Conservation (phyloP, 2,329 filamentous ascomycete genomes). For the Neonectria coccinea region DNA sequence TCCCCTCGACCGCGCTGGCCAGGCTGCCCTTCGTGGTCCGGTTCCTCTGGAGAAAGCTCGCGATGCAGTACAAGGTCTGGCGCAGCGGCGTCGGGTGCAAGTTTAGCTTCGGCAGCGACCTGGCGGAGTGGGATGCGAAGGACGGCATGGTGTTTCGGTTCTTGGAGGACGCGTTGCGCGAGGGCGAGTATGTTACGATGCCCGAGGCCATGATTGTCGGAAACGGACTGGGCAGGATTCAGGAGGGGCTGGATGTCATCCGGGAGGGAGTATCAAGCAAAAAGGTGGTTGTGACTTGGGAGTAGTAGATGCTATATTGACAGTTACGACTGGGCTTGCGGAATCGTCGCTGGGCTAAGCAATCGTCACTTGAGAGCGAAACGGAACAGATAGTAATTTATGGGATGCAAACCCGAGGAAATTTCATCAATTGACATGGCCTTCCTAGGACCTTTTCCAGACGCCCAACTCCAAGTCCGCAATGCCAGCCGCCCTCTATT, state of each 20-base stretch:
- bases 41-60: conserved; percentile 4
- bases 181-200: background rate
- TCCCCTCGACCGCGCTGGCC: conserved; percentile 5
- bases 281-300: conserved; percentile 28
- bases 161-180: conserved; percentile 15
- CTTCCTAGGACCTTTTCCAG: conserved; percentile 45
- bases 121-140: conserved; percentile 17
- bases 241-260: conserved; percentile 15
- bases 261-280: conserved; percentile 12
- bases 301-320: conserved; percentile 5
- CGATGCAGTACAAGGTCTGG: conserved; percentile 14
- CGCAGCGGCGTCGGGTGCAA: conserved; percentile 15
- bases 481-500: conserved; percentile 41
- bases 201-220: conserved; percentile 25
- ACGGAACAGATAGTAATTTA: conserved; percentile 15
- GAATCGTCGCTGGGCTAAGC: conserved; percentile 1
- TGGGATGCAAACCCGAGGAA: conserved; percentile 31
- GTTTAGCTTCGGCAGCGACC: conserved; percentile 19
- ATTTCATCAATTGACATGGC: conserved; percentile 44
- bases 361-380: conserved; percentile 14
- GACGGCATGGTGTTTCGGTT: conserved; percentile 21
- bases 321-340: background rate
- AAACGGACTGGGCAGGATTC: conserved; percentile 21
- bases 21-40: conserved; percentile 3
- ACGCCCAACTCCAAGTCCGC: conserved; percentile 49